Conservation (phyloP, 2,329 filamentous ascomycete genomes). For the Monilinia aucupariae region DNA sequence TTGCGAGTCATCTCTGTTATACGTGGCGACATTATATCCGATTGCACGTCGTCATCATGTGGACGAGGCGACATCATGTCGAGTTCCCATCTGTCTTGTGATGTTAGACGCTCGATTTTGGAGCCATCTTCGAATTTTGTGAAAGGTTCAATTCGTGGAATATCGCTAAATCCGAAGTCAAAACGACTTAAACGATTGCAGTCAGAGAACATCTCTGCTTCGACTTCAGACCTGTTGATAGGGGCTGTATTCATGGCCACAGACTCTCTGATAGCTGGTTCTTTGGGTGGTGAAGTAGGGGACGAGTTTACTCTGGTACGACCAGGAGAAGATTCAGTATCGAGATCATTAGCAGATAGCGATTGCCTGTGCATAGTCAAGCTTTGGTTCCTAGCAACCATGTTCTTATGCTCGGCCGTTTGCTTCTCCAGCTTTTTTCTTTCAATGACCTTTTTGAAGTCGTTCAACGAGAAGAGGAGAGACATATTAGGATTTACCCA, state of each 20-base stretch:
- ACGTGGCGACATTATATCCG: conserved; percentile 33
- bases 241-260: conserved; percentile 2
- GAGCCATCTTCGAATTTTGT: conserved; percentile 3
- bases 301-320: conserved; percentile 51
- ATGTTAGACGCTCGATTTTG: conserved; percentile 2
- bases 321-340: conserved; percentile 41
- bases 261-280: conserved; percentile 16
- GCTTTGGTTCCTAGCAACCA: conserved; percentile 41
- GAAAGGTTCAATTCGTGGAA: conserved; percentile 4
- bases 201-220: conserved; percentile 17
- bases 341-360: conserved; percentile 51
- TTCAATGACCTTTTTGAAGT: conserved; percentile 63
- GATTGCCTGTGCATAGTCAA: conserved; percentile 56
- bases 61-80: conserved; percentile 14
- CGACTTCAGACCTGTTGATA: conserved; percentile 15
- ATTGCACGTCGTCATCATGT: conserved; percentile 26
- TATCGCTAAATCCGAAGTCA: conserved; percentile 31
- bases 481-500: conserved; percentile 94
- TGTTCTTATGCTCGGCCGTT: conserved; percentile 27
- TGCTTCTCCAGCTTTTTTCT: conserved; percentile 43
- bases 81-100: neutral
- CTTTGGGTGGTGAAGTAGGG: conserved; percentile 36
- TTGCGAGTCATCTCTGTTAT: conserved; percentile 34
- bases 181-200: conserved; percentile 28
- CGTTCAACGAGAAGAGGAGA: conserved; percentile 81